Evolutionary conservation across 495 filamentous ascomycete species (phyloP).

Genomic region (Penicillium salamii): DNA sequence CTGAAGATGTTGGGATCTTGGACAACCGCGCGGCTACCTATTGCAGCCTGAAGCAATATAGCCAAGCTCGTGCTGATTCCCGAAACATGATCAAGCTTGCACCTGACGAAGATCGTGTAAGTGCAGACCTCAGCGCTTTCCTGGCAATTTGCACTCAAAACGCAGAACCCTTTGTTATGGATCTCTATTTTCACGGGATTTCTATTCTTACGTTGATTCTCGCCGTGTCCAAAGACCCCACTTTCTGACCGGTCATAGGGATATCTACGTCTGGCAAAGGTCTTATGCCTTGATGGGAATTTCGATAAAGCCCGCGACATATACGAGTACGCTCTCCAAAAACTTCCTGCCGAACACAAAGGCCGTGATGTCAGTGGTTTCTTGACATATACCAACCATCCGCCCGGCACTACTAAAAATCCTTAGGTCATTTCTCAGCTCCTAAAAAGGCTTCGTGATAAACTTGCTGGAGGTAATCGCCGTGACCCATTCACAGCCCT

Average conservation of each 20-base stretch:
- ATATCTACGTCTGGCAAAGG: slow-evolving; percentile 63
- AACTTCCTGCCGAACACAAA: slow-evolving; percentile 39
- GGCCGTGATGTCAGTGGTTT: slow-evolving; percentile 41
- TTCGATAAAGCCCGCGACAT: slow-evolving; percentile 53
- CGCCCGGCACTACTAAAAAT: neutral
- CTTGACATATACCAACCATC: neutral
- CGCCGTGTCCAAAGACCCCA: neutral
- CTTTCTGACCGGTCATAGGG: slow-evolving; percentile 37
- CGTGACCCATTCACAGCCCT: slow-evolving; percentile 47
- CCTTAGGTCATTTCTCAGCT: slow-evolving; percentile 22
- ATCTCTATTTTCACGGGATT: too few species aligned
- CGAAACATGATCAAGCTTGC: slow-evolving; percentile 55
- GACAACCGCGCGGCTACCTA: slow-evolving; percentile 62
- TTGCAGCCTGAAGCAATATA: slow-evolving; percentile 53
- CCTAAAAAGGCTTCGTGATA: slow-evolving; percentile 42
- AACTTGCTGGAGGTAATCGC: slow-evolving; percentile 39
- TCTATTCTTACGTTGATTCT: neutral
- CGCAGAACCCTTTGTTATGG: too few species aligned
- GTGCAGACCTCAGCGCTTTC: neutral
- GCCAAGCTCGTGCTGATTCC: slow-evolving; percentile 57
- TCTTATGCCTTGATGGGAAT: slow-evolving; percentile 55
- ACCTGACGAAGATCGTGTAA: slow-evolving; percentile 47
- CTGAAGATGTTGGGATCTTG: slow-evolving; percentile 43
- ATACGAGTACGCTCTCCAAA: slow-evolving; percentile 58
- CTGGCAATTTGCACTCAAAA: too few species aligned